phyloP scores from a whole-genome alignment of 306 rosid species.

The Ormosia semicastrata region DNA sequence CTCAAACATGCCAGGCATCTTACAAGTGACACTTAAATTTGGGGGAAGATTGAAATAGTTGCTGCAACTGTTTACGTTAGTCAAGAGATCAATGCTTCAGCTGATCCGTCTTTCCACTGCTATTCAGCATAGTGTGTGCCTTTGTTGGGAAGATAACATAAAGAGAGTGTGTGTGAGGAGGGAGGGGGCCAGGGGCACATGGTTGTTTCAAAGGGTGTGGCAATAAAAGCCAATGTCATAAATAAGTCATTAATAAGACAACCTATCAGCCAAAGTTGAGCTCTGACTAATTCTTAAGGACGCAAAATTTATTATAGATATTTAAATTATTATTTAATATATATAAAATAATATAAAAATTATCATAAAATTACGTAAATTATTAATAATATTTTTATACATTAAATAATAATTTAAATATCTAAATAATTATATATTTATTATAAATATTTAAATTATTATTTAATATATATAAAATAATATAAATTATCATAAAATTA shows the following conservation, averaged over 20 bases:
- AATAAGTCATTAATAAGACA: neutral
- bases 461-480: too few relatives aligned
- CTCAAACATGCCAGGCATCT: neutral
- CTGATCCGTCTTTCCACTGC: neutral
- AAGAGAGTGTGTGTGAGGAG: neutral
- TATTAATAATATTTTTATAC: too few relatives aligned
- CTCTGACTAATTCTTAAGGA: too few relatives aligned
- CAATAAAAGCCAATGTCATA: conserved; percentile 16
- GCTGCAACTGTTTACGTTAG: neutral
- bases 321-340: too few relatives aligned
- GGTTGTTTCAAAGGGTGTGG: conserved; percentile 17
- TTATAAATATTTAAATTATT: too few relatives aligned
- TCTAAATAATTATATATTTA: too few relatives aligned
- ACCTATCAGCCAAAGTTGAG: neutral
- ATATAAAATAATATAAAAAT: too few relatives aligned
- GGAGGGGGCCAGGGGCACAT: neutral
- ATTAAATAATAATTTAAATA: too few relatives aligned
- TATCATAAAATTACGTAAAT: too few relatives aligned
- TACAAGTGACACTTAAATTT: neutral
- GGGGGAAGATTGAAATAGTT: neutral
- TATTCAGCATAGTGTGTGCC: too few relatives aligned
- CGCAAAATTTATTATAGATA: too few relatives aligned
- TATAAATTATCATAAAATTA: too few relatives aligned
- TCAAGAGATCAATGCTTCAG: neutral
- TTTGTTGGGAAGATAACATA: neutral